These are phyloP conservation scores for Botrytis cinerea DNA, from an alignment of 2,329 filamentous ascomycete species.

Conservation along the genomic window DNA sequence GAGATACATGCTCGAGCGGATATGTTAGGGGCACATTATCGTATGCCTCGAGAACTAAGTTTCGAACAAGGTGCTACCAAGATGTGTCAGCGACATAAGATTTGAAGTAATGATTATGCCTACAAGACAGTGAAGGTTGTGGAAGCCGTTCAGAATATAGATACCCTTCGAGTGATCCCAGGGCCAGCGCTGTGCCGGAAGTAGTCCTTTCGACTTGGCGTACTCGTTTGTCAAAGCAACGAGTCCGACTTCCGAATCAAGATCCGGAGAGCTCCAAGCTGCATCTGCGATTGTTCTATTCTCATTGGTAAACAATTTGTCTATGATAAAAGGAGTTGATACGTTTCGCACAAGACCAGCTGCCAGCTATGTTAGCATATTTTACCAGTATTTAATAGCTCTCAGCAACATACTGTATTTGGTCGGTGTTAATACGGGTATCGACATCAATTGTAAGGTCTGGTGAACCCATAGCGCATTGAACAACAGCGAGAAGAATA, in stretches of 20 bases:
- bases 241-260: constrained; percentile 9
- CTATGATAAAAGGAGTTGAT: constrained; percentile 6
- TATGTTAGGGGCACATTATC: background rate
- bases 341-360: constrained; percentile 13
- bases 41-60: background rate
- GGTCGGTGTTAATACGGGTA: background rate
- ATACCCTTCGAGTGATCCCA: constrained; percentile 18
- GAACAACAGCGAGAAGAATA: background rate
- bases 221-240: constrained; percentile 16
- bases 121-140: constrained; percentile 22
- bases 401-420: background rate
- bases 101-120: background rate
- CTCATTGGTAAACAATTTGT: constrained; percentile 11
- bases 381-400: background rate
- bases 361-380: background rate
- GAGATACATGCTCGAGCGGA: constrained; percentile 4
- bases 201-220: background rate
- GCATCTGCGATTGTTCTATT: background rate
- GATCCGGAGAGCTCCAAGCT: constrained; percentile 10
- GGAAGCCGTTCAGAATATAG: constrained; percentile 17
- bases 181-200: constrained; percentile 14
- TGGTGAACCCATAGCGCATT: background rate
- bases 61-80: constrained; percentile 1
- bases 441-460: background rate
- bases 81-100: background rate